Evolutionary conservation across 2,329 filamentous ascomycete genomes (phyloP).

Genomic region (Talaromyces sp.): DNA sequence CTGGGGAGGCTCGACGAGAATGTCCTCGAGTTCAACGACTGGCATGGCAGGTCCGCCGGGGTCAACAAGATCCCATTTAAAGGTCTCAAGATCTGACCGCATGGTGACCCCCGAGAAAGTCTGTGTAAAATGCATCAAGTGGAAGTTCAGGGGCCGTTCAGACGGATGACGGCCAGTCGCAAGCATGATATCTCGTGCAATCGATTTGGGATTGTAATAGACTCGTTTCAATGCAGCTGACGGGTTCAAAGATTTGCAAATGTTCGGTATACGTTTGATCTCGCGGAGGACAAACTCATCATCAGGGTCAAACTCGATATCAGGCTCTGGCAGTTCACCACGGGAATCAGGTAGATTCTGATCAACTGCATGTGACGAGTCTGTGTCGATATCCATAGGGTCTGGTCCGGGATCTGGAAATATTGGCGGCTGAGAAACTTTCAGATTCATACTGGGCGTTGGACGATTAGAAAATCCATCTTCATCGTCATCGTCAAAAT

Average conservation of each 20-base stretch:
- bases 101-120: conserved; percentile 45
- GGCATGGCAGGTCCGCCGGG: conserved; percentile 49
- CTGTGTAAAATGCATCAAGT: conserved; percentile 52
- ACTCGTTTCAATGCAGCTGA: conserved; percentile 45
- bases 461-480: background rate
- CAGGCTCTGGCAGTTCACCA: background rate
- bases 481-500: conserved; percentile 38
- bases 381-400: conserved; percentile 11
- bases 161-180: conserved; percentile 62
- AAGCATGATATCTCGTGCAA: conserved; percentile 63
- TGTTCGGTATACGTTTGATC: conserved; percentile 33
- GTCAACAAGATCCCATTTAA: conserved; percentile 63
- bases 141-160: conserved; percentile 58
- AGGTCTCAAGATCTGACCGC: conserved; percentile 55
- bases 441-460: background rate
- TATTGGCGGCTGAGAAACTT: background rate
- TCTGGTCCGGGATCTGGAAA: background rate
- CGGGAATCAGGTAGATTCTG: conserved; percentile 9
- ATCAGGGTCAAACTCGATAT: conserved; percentile 17
- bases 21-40: conserved; percentile 28
- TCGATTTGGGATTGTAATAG: conserved; percentile 60
- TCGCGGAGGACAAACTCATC: conserved; percentile 10
- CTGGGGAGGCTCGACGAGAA: conserved; percentile 26
- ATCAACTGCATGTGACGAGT: conserved; percentile 5
- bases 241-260: conserved; percentile 47